A percentile compares a stretch with the other conserved stretches of the same genome.
Evolutionary conservation across 176 grass and related monocot genomes (phyloP).

Genomic region (Tillandsia fasciculata): DNA sequence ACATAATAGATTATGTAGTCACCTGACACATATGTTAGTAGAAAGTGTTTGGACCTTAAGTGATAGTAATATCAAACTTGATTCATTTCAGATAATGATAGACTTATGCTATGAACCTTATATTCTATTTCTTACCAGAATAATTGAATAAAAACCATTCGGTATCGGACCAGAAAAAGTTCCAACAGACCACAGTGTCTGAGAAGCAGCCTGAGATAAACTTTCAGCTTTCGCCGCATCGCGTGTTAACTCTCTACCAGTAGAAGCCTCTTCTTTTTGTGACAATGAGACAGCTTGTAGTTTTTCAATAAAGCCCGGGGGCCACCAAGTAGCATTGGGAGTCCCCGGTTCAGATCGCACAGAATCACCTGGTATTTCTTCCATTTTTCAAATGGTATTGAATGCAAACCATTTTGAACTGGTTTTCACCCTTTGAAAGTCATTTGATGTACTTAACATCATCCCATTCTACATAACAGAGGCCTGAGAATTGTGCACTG

Average conservation of each 20-base stretch:
- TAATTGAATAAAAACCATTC: conserved; percentile 97
- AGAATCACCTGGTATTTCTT: conserved; percentile 52
- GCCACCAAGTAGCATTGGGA: conserved; percentile 64
- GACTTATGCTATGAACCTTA: background rate
- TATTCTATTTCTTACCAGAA: conserved; percentile 52
- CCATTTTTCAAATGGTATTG: conserved; percentile 43
- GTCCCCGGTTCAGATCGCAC: conserved; percentile 49
- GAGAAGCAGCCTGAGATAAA: conserved; percentile 64
- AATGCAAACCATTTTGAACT: conserved; percentile 9
- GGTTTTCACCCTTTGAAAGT: conserved; percentile 4
- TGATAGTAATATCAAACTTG: background rate
- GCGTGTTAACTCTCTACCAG: conserved; percentile 33
- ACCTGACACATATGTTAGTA: no score
- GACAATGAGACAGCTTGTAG: conserved; percentile 74
- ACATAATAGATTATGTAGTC: background rate
- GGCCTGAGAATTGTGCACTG: background rate
- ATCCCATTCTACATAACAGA: background rate
- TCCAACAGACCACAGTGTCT: conserved; percentile 84
- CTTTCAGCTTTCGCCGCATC: conserved; percentile 22
- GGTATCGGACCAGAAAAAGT: conserved; percentile 73
- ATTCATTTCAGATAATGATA: background rate
- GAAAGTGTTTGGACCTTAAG: background rate
- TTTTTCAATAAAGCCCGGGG: conserved; percentile 62
- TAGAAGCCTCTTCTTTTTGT: conserved; percentile 41
- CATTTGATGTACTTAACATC: background rate